A percentile compares a stretch with the other conserved stretches of the same genome.
These are phyloP conservation scores for Alternaria panax DNA, from an alignment of 2,329 filamentous ascomycete genomes.

Conservation along the genomic window DNA sequence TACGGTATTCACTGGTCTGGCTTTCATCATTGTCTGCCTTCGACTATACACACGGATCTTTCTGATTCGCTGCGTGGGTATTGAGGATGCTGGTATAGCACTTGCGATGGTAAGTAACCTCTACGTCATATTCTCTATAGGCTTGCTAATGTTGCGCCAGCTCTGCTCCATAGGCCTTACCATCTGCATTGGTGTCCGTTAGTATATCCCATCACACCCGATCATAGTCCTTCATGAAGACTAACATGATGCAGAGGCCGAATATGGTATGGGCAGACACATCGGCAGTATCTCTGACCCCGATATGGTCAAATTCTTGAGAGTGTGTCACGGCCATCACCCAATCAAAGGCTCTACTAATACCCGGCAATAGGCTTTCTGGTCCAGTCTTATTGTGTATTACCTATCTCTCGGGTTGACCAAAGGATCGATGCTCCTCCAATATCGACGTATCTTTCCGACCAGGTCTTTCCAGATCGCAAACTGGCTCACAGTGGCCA, in stretches of 20 bases:
- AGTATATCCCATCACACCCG: conserved; percentile 1
- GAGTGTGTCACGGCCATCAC: conserved; percentile 22
- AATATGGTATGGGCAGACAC: conserved; percentile 42
- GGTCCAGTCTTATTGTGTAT: conserved; percentile 43
- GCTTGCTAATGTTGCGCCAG: neutral
- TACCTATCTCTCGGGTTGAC: conserved; percentile 44
- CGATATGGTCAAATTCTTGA: conserved; percentile 31
- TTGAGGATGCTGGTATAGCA: conserved; percentile 41
- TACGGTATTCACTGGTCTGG: conserved; percentile 37
- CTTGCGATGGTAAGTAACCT: conserved; percentile 32
- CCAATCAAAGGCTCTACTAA: conserved; percentile 1
- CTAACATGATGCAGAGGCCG: conserved; percentile 35
- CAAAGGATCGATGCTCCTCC: conserved; percentile 45
- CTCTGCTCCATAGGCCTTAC: conserved; percentile 39
- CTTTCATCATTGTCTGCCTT: conserved; percentile 30
- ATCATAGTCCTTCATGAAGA: neutral
- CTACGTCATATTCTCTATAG: neutral
- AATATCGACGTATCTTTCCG: conserved; percentile 43
- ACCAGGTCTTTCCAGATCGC: conserved; percentile 36
- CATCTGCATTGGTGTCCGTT: conserved; percentile 40
- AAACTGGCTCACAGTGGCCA: conserved; percentile 32
- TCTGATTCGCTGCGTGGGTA: conserved; percentile 35
- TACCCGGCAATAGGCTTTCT: conserved; percentile 35
- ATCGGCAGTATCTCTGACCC: conserved; percentile 18
- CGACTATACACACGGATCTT: conserved; percentile 43